A percentile compares a stretch with the other conserved stretches of the same genome.
phyloP scores from a whole-genome alignment of 495 filamentous ascomycete genomes.

The Pyrenula massariospora region DNA sequence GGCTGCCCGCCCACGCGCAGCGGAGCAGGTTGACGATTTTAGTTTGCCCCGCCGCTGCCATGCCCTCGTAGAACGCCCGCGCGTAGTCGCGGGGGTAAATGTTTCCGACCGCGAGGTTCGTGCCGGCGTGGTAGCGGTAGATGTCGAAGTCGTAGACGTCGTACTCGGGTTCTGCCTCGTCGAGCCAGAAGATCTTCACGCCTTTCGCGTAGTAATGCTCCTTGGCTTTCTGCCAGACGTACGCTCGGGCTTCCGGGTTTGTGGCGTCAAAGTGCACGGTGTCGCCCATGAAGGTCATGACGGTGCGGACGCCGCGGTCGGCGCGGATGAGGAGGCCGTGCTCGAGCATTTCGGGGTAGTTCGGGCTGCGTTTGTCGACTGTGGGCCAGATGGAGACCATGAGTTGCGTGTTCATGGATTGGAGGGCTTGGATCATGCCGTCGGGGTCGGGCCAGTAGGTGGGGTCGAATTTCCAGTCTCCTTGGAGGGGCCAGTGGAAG shows the following conservation, averaged over 20 bases:
- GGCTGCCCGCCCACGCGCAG: constrained; percentile 47
- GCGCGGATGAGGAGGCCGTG: constrained; percentile 38
- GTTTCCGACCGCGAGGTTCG: constrained; percentile 41
- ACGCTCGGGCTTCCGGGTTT: constrained; percentile 35
- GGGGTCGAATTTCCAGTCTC: constrained; percentile 46
- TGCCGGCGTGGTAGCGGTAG: constrained; percentile 42
- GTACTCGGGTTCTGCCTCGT: constrained; percentile 51
- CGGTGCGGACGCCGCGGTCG: constrained; percentile 38
- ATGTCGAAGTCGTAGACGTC: constrained; percentile 47
- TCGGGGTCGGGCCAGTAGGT: constrained; percentile 45
- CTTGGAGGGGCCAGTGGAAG: constrained; percentile 50
- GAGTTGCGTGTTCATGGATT: constrained; percentile 37
- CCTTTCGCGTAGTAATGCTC: constrained; percentile 44
- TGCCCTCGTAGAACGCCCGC: constrained; percentile 44
- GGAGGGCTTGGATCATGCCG: constrained; percentile 43
- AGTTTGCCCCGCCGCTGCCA: constrained; percentile 27
- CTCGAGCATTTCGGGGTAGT: constrained; percentile 43
- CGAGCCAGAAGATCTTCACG: constrained; percentile 49
- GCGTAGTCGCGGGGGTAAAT: constrained; percentile 44
- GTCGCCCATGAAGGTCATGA: constrained; percentile 41
- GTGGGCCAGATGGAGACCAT: constrained; percentile 54
- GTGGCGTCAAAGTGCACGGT: constrained; percentile 45
- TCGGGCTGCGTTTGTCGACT: constrained; percentile 37
- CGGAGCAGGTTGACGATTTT: constrained; percentile 46
- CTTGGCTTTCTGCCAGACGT: constrained; percentile 41